Conservation (phyloP, 495 filamentous ascomycete species). For the Podospora pseudocomata region DNA sequence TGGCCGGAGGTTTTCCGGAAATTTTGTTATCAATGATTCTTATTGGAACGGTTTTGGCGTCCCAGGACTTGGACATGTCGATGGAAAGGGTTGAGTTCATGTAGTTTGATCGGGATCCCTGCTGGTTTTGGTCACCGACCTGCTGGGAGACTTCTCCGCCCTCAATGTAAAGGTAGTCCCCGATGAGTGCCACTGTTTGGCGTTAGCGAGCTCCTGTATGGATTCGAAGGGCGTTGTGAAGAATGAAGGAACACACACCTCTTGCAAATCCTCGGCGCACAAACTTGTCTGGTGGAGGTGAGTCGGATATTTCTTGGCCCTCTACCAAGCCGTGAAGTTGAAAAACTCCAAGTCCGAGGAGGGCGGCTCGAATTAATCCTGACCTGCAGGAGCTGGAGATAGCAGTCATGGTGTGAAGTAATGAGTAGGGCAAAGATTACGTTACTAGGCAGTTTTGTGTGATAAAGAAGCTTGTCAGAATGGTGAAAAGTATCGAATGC, state of each 20-base stretch:
- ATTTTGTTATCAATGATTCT: constrained; percentile 27
- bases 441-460: too few relatives aligned
- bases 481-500: too few relatives aligned
- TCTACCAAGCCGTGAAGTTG: neutral
- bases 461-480: too few relatives aligned
- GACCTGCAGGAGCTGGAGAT: neutral
- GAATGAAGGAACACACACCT: neutral
- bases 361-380: neutral
- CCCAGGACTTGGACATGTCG: constrained; percentile 37
- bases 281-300: neutral
- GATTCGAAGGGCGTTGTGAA: neutral
- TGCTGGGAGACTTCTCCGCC: constrained; percentile 17
- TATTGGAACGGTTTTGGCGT: constrained; percentile 26
- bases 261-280: neutral
- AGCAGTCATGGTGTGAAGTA: too few relatives aligned
- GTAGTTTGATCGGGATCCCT: neutral
- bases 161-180: constrained; percentile 17
- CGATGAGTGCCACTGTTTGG: constrained; percentile 6
- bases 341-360: neutral
- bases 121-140: neutral
- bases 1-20: constrained; percentile 18
- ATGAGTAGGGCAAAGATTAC: too few relatives aligned
- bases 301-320: neutral
- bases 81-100: constrained; percentile 37
- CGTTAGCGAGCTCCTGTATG: neutral